Base-by-base conservation (phyloP, 495 filamentous ascomycete species). In the Aspergillus taichungensis region DNA sequence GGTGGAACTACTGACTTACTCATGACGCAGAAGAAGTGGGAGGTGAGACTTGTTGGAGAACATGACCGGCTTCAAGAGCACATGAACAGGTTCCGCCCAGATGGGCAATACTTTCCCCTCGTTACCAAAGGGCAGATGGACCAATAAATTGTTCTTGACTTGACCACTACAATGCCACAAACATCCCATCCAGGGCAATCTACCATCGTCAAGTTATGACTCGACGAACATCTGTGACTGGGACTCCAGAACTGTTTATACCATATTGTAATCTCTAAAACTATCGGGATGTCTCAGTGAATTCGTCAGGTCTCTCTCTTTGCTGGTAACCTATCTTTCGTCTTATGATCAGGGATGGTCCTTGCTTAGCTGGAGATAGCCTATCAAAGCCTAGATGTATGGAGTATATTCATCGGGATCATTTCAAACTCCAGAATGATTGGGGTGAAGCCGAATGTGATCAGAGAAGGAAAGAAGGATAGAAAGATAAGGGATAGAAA, bases 1-100 rank as follows among this genome's bases (percentile, higher is more conserved):
- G 43, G 49, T 37, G 55, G 51, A 8, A 51, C 45, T 34, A 46
- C 52, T 46, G 55, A 57, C 42, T 57, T 57, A 24, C 40, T 50
- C 35, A 9, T 54, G 35, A 24, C 42, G 37, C 40, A 47, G 33
- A 52, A 47, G 49, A 59, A 55, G 31, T 51, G 55, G 52, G 52
- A 52, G 37, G 9, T 57, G 30, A 49, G 54, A 42, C 51, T 55
- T 27, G 37, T 55, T 14, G 45, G 52, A 50, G 52, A 55, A 41
- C 31, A 39, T 35, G 46, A 54, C 43, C 32, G 52, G 38, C 30
- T 54, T 37, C 10, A 34, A 13, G 37, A 54, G 45, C 55, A 52
- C 28, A 47, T 54, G 46, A 13, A 51, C 32, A 50, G 48, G 30
- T 58, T 54, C 45, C 31, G 52, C 40, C 42, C 42, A 13, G 24